phyloP scores from a whole-genome alignment of 106 monocot species.

The Amphibolis antarctica region DNA sequence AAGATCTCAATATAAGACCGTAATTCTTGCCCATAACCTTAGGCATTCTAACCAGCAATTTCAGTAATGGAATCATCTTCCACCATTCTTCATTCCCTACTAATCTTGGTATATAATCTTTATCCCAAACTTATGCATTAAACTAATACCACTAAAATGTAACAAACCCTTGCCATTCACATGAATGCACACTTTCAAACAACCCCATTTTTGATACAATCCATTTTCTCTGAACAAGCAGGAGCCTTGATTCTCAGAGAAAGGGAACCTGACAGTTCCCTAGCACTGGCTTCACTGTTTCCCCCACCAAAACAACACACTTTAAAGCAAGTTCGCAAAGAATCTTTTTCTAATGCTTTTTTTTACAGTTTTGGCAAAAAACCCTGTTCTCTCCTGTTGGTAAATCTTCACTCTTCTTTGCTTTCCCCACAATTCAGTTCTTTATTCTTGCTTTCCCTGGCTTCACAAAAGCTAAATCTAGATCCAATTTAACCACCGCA shows the following conservation, averaged over 20 bases:
- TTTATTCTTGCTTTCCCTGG: slow-evolving; percentile 47
- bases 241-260: not conserved
- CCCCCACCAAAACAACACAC: no score
- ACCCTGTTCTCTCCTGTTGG: slow-evolving; percentile 12
- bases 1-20: no score
- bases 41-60: no score
- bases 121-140: no score
- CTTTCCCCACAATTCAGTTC: slow-evolving; percentile 47
- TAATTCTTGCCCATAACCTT: no score
- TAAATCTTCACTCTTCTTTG: slow-evolving; percentile 23
- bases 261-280: not conserved
- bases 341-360: slow-evolving; percentile 37
- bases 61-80: no score
- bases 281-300: slow-evolving; percentile 2
- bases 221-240: not conserved
- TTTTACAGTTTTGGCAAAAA: slow-evolving; percentile 13
- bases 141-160: no score
- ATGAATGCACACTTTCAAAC: no score
- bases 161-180: no score
- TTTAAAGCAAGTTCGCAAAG: slow-evolving; percentile 28
- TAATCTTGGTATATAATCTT: no score
- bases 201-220: no score
- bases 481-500: not conserved
- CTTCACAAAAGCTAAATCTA: not conserved
- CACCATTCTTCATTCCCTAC: no score